These are phyloP conservation scores for Blepharisma japonicum DNA, from an alignment of 73 alveolate genomes.

Conservation along the genomic window DNA sequence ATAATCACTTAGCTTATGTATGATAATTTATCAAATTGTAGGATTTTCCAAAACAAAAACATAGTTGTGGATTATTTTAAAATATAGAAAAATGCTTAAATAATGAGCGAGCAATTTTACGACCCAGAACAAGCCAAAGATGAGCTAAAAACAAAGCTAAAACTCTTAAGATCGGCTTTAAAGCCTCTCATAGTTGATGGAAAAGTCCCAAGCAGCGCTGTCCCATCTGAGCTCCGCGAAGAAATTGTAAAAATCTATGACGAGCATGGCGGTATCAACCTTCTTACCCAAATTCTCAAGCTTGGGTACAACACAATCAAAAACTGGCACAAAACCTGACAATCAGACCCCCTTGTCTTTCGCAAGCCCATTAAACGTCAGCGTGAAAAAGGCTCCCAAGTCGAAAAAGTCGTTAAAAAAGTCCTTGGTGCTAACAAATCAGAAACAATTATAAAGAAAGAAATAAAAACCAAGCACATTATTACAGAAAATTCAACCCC, in stretches of 20 bases:
- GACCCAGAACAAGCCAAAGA: conserved; percentile 12
- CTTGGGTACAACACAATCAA: conserved; percentile 9
- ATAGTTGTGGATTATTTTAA: too few species aligned
- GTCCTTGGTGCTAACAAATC: background rate
- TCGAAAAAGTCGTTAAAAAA: background rate
- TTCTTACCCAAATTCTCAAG: background rate
- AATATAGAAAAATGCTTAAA: background rate
- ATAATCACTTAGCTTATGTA: too few species aligned
- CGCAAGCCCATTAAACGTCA: background rate
- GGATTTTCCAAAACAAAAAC: too few species aligned
- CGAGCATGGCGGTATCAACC: conserved; percentile 26
- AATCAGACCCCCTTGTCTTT: background rate
- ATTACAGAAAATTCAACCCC: background rate
- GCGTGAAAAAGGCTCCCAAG: background rate
- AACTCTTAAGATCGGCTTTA: background rate
- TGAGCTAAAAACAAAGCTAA: background rate
- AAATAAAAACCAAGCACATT: background rate
- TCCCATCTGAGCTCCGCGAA: conserved; percentile 12
- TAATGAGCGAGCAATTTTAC: background rate
- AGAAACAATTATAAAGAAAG: background rate
- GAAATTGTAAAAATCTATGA: conserved; percentile 18
- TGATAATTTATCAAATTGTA: too few species aligned
- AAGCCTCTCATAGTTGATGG: background rate
- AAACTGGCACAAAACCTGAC: conserved; percentile 14
- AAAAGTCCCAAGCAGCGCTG: background rate